Conservation (phyloP, 1,284 basidiomycete genomes). For the Anthracocystis setariae region DNA sequence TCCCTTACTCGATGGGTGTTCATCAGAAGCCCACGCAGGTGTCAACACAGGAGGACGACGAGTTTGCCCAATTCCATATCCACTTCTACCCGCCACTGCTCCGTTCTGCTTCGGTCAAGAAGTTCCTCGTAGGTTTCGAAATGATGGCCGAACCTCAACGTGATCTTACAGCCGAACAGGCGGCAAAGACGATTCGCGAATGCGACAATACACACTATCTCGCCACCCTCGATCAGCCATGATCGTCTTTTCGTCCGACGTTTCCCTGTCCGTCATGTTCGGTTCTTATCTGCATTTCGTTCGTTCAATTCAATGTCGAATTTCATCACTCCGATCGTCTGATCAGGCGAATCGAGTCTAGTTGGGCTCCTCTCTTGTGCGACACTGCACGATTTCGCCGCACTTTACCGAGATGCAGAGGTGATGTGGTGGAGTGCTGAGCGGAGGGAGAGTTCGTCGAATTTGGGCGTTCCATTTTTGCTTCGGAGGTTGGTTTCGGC, state of each 20-base stretch:
- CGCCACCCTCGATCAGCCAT: slow-evolving; percentile 25
- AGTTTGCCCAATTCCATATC: slow-evolving; percentile 81
- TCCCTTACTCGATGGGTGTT: slow-evolving; percentile 96
- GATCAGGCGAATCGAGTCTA: too few relatives aligned
- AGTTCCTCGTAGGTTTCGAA: slow-evolving; percentile 93
- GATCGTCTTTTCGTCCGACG: not conserved
- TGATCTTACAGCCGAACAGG: slow-evolving; percentile 90
- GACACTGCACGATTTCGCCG: too few relatives aligned
- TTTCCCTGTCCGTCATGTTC: too few relatives aligned
- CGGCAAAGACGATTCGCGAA: slow-evolving; percentile 76
- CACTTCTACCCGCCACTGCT: slow-evolving; percentile 90
- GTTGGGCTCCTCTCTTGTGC: too few relatives aligned
- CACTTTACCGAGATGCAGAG: not conserved
- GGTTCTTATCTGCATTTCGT: too few relatives aligned
- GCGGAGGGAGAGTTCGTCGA: slow-evolving; percentile 32
- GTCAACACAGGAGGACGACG: slow-evolving; percentile 65
- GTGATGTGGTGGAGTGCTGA: slow-evolving; percentile 17
- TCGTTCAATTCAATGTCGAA: too few relatives aligned
- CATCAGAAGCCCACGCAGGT: slow-evolving; percentile 76
- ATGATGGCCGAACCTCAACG: slow-evolving; percentile 90
- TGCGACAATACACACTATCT: slow-evolving; percentile 54
- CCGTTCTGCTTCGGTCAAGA: slow-evolving; percentile 82
- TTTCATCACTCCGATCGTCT: too few relatives aligned
- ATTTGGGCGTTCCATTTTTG: slow-evolving; percentile 30
- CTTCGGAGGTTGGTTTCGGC: slow-evolving; percentile 10